Evolutionary conservation across 176 grass and related monocot genomes (phyloP), one percentile per base, ranked within the genome.

Genomic region (Carex pumila): DNA sequence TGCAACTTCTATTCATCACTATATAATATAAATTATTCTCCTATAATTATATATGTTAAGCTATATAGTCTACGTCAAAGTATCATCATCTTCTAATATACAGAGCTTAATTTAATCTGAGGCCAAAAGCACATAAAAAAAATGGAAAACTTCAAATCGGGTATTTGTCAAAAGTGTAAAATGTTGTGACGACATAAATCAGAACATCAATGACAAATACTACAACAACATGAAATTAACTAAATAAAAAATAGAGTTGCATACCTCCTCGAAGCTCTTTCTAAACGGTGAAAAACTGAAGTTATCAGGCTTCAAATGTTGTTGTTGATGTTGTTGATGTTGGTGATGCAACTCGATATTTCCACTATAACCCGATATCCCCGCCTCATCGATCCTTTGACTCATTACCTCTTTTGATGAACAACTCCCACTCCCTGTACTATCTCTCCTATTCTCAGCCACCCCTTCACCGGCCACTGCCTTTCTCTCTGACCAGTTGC

Each of bases 241-340:
- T 21, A 85, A 69, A 47, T 47, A 50, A 49, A 49, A 82, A 75
- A 21, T 22, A 82, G 37, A 62, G 65, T 18, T 73, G n/a, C 29
- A 83, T 92, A 94, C 94, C 94, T 97, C 92, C 53, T 97, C 92
- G 31, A 97, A 94, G 64, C 83, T 92, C 81, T 97, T 92, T 71
- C 94, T 89, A 88, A 97, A 89, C 53, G 94, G 90, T 15, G 59
- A 81, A 84, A 97, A 97, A 83, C 92, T 92, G 88, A 94, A 97
- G 85, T 97, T 91, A 85, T 97, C 94, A 15, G 90, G 88, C 81
- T 94, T 94, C 87, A 94, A 67, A 49, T 92, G 90, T 15, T 72
- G 83, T 37, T 85, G 73, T 14, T 73, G 82, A 29, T 72, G 83
- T 37, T 85, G 73, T 14, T 73, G 82, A 29, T 58, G 65, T 39